Conservation (phyloP, 1,284 basidiomycete species). For the Schizophyllum commune region DNA sequence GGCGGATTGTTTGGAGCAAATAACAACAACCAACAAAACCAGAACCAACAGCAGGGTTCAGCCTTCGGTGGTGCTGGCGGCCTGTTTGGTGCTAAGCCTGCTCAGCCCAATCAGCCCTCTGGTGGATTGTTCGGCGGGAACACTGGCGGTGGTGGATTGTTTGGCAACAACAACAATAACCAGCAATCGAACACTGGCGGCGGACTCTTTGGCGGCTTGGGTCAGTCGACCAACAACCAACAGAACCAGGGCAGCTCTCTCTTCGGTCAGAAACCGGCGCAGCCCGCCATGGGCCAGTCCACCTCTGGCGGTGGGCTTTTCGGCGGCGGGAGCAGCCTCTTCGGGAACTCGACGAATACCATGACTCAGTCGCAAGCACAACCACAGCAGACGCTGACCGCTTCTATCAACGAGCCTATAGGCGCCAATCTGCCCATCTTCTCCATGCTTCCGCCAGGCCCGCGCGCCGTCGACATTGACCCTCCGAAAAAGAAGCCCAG, state of each 20-base stretch:
- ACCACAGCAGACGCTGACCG: constrained; percentile 56
- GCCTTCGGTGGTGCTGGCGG: constrained; percentile 5
- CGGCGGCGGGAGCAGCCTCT: constrained; percentile 23
- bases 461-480: constrained; percentile 52
- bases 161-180: constrained; percentile 15
- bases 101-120: constrained; percentile 7
- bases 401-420: constrained; percentile 89
- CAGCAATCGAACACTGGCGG: constrained; percentile 18
- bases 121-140: constrained; percentile 5
- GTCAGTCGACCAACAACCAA: constrained; percentile 13
- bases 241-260: constrained; percentile 17
- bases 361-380: constrained; percentile 33
- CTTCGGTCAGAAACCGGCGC: constrained; percentile 16
- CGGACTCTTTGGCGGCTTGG: constrained; percentile 40
- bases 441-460: constrained; percentile 63
- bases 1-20: constrained; percentile 30
- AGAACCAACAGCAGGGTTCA: constrained; percentile 12
- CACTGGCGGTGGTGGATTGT: constrained; percentile 7
- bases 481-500: constrained; percentile 65
- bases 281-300: constrained; percentile 13
- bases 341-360: constrained; percentile 21
- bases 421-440: constrained; percentile 76
- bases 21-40: constrained; percentile 18
- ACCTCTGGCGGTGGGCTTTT: constrained; percentile 39
- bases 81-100: constrained; percentile 17